phyloP scores from a whole-genome alignment of 2,329 filamentous ascomycete species.

The Botrytis sinoallii region DNA sequence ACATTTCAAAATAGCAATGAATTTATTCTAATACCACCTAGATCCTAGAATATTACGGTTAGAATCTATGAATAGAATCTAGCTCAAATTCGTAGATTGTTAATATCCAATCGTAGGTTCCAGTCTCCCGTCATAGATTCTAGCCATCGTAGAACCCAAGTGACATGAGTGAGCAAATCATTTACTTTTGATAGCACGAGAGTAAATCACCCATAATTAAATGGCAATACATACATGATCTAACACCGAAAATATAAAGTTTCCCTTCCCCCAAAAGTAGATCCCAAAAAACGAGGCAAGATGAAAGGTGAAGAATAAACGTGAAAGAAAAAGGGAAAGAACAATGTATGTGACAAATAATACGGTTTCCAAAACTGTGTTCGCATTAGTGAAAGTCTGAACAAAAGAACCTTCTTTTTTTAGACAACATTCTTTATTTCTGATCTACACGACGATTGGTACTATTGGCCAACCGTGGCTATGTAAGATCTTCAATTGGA shows the following conservation, averaged over 20 bases:
- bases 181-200: neutral
- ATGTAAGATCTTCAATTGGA: neutral
- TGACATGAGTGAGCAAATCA: neutral
- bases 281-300: neutral
- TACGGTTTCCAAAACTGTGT: accelerated
- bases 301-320: neutral
- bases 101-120: neutral
- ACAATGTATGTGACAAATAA: neutral
- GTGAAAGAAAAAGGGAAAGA: neutral
- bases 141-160: neutral
- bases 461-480: neutral
- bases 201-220: neutral
- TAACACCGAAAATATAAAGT: neutral
- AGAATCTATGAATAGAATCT: neutral
- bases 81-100: neutral
- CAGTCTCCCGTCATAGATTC: neutral
- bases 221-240: neutral
- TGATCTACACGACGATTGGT: neutral
- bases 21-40: neutral
- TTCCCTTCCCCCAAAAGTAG: neutral
- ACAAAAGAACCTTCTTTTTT: neutral
- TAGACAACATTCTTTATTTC: neutral
- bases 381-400: neutral
- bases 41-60: too few species aligned
- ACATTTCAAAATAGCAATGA: neutral